These are phyloP conservation scores for Funneliformis geosporum DNA, from an alignment of 192 early-diverging fungal species.

Conservation along the genomic window DNA sequence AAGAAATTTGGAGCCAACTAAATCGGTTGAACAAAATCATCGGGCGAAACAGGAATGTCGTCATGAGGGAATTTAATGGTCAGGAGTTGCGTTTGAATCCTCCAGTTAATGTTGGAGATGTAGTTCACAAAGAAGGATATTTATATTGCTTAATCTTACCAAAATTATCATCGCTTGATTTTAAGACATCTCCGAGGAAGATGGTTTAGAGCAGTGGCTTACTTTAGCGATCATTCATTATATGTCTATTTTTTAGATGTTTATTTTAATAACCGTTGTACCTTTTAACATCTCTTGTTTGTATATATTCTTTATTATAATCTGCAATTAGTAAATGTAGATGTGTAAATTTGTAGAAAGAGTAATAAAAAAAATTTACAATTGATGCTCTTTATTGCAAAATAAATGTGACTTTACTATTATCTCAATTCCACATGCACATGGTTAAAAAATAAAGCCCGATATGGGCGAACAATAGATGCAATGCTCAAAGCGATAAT, in stretches of 20 bases:
- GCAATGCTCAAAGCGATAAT: not conserved
- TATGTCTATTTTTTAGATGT: not conserved
- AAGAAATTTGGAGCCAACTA: not conserved
- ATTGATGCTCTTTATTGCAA: not conserved
- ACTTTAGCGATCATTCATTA: not conserved
- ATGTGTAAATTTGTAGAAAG: not conserved
- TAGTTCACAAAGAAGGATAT: not conserved
- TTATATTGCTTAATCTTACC: not conserved
- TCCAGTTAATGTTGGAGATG: not conserved
- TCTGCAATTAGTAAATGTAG: not conserved
- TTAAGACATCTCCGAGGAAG: no score
- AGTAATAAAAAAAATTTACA: not conserved
- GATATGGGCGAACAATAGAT: not conserved
- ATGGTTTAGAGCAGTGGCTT: no score
- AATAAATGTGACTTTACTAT: not conserved
- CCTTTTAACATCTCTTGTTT: not conserved
- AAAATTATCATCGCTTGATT: not conserved
- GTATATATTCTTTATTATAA: not conserved
- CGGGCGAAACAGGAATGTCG: not conserved
- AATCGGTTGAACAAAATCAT: not conserved
- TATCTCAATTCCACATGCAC: not conserved
- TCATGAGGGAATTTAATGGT: slow-evolving; percentile 7
- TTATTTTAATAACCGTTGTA: not conserved
- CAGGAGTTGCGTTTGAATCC: not conserved
- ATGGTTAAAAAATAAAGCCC: no score